phyloP scores from a whole-genome alignment of 208 protist genomes.

The Spongospora subterranea region DNA sequence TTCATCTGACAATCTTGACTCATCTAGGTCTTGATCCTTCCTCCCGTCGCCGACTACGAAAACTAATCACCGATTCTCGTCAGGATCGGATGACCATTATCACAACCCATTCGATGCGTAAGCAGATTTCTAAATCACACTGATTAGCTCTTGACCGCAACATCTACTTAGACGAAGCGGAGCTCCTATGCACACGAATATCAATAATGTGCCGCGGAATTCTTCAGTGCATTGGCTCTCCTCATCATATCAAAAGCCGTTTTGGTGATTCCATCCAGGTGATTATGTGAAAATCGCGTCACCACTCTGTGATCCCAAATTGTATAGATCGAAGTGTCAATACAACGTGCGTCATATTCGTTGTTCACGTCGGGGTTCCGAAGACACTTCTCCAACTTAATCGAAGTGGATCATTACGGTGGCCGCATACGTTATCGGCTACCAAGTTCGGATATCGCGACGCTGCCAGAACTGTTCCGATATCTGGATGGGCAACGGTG shows the following conservation, averaged over 20 bases:
- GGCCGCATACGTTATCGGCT: neutral
- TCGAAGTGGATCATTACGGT: neutral
- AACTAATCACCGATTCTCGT: neutral
- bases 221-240: constrained; percentile 2
- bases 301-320: neutral
- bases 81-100: neutral
- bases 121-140: neutral
- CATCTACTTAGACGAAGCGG: neutral
- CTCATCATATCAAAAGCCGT: constrained; percentile 31
- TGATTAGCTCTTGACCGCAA: neutral
- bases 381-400: neutral
- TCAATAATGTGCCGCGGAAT: neutral
- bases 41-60: neutral
- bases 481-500: neutral
- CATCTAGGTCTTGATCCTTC: neutral
- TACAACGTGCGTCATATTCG: neutral
- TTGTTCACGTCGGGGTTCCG: neutral
- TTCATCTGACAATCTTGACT: neutral
- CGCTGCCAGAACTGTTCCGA: neutral
- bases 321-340: neutral
- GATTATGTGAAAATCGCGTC: neutral
- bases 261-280: neutral
- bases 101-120: constrained; percentile 50
- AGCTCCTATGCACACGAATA: neutral
- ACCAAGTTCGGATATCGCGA: neutral